phyloP scores from a whole-genome alignment of 2,329 filamentous ascomycete species.

The Penicillium palitans region DNA sequence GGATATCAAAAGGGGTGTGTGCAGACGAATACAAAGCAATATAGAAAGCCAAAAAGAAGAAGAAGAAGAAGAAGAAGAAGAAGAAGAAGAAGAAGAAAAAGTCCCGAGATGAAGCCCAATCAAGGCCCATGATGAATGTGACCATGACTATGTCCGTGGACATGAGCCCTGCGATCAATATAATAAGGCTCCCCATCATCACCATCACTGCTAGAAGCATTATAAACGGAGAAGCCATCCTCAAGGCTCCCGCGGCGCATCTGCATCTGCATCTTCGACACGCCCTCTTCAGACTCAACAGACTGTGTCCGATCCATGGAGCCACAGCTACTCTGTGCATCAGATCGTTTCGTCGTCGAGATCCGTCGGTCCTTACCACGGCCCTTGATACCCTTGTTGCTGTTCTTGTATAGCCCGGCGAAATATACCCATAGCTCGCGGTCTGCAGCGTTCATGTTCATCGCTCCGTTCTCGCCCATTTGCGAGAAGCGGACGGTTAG shows the following conservation, averaged over 20 bases:
- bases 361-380: constrained; percentile 74
- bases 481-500: constrained; percentile 71
- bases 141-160: neutral
- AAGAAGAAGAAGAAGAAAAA: neutral
- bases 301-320: constrained; percentile 21
- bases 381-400: constrained; percentile 97
- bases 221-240: constrained; percentile 32
- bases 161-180: constrained; percentile 23
- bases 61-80: neutral
- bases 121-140: constrained; percentile 1
- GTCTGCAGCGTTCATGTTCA: constrained; percentile 67
- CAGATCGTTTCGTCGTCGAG: constrained; percentile 32
- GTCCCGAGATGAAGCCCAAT: neutral
- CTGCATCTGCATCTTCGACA: constrained; percentile 14
- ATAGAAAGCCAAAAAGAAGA: neutral
- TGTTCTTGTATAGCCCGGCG: constrained; percentile 87
- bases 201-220: constrained; percentile 35
- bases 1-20: constrained; percentile 5
- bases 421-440: constrained; percentile 83
- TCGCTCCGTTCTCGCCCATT: constrained; percentile 60
- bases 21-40: neutral
- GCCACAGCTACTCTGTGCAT: constrained; percentile 6
- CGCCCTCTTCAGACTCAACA: constrained; percentile 28
- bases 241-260: constrained; percentile 29
- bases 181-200: constrained; percentile 34